Evolutionary conservation across 352 stramenopile species (phyloP).

Genomic region (Phytophthora capsici): DNA sequence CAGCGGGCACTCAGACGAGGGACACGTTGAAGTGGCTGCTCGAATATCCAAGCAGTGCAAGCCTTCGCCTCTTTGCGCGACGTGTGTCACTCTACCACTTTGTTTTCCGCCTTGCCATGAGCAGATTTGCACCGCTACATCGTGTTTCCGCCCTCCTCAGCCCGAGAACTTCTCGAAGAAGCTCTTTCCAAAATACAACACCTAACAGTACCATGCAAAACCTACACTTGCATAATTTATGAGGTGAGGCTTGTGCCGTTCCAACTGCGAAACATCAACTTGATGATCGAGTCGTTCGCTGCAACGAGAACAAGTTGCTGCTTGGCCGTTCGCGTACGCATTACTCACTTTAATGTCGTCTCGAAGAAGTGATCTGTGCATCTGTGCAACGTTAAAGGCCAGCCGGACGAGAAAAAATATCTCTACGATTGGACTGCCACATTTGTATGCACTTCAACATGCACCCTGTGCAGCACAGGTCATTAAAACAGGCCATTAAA

Average conservation of each 20-base stretch:
- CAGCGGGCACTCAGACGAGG: conserved; percentile 2
- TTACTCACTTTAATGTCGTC: conserved; percentile 27
- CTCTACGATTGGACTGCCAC: conserved; percentile 29
- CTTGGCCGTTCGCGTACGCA: conserved; percentile 30
- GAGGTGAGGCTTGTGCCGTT: conserved; percentile 8
- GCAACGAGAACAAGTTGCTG: conserved; percentile 17
- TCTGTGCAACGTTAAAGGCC: conserved; percentile 23
- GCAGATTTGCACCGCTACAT: conserved; percentile 24
- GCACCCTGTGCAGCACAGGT: no score
- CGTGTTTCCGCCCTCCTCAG: conserved; percentile 18
- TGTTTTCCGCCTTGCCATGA: background rate
- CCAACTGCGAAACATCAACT: conserved; percentile 8
- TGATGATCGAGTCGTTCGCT: no score
- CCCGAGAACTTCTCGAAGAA: background rate
- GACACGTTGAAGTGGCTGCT: conserved; percentile 25
- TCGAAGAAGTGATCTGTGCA: conserved; percentile 19
- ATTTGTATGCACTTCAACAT: conserved; percentile 33
- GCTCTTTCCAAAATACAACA: background rate
- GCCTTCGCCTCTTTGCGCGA: conserved; percentile 4
- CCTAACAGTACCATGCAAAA: no score
- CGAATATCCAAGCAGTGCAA: conserved; percentile 7
- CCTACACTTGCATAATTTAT: no score
- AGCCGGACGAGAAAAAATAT: conserved; percentile 31
- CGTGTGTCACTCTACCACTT: conserved; percentile 10
- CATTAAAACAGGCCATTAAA: conserved; percentile 25